Conservation (phyloP, 202 grass and related monocot genomes). For the Cymbopogon flexuosus region DNA sequence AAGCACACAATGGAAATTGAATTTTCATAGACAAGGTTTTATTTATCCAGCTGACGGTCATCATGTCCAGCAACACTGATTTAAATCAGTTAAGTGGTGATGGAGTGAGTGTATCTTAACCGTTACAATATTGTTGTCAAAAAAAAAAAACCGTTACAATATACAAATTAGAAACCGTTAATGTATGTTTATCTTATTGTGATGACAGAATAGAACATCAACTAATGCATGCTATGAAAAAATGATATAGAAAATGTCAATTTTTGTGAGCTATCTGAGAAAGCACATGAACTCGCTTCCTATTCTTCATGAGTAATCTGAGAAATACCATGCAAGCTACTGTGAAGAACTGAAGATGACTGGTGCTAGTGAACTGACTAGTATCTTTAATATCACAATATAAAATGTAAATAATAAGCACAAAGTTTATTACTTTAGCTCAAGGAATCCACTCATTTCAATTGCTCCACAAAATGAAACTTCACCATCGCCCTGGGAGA, state of each 20-base stretch:
- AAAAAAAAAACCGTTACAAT: not conserved
- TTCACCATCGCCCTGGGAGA: constrained; percentile 89
- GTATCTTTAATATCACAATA: not conserved
- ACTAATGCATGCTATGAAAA: not conserved
- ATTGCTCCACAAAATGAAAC: constrained; percentile 93
- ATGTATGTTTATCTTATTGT: not conserved
- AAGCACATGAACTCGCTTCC: not conserved
- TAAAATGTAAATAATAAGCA: constrained; percentile 22
- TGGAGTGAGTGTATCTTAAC: not conserved
- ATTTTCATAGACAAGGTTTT: not conserved
- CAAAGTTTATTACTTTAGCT: constrained; percentile 71
- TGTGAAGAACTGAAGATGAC: not conserved
- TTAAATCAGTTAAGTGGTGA: too few relatives aligned
- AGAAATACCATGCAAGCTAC: not conserved
- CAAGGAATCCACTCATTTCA: constrained; percentile 97
- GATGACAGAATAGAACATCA: not conserved
- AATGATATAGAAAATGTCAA: not conserved
- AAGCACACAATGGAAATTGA: not conserved
- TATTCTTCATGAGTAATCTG: not conserved
- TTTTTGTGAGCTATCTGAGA: not conserved
- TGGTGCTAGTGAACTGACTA: not conserved
- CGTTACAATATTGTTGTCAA: not conserved
- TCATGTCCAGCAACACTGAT: too few relatives aligned
- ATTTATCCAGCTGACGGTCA: too few relatives aligned
- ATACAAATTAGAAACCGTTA: not conserved